Base-by-base conservation (phyloP, 202 grass and related monocot species). In the Elaeis oleifera region DNA sequence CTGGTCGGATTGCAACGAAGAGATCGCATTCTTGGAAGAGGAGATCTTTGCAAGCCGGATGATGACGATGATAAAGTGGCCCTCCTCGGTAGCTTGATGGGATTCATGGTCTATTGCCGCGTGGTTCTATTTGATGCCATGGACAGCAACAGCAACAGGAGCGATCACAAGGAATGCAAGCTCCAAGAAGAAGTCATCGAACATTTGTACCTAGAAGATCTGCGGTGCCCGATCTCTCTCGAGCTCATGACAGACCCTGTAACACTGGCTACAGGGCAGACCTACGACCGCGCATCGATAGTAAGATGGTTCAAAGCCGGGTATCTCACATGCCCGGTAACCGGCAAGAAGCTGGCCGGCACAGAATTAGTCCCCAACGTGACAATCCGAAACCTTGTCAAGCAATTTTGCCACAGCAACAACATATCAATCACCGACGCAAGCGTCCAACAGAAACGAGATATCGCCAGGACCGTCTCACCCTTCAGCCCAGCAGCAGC, bases 221-320 rank as follows among this genome's bases (percentile, higher is more conserved):
- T 97, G 59, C 87, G 76, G 64, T 97, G 92, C 78, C 87, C 92
- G 4, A 86, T 97, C 65, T 81, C 88, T 16, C 79, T 97, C 8
- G 88, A 97, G 20, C 74, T 97, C 11, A 97, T 97, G 92, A 83
- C 68, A 0, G 84, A 97, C 44, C 92, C 92, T 0, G 92, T 97
- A 57, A 88, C 74, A 1, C 69, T 91, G 57, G 78, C 54, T 20
- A 89, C 92, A 1, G 92, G 92, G 19, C 92, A 97, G 68, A 97
- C 92, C 7, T 97, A 91, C 67, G 94, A 92, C 58, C 79, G 94
- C 2, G 64, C 82, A 0, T 97, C 94, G 24, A 97, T 97, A 53
- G 73, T 28, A 5, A 81, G 63, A 21, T 97, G 94, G 94, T 67
- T 97, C 36, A 86, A 84, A 65, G 76, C 78, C 20, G 84, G 87